Conservation (phyloP, 768 basidiomycete genomes). For the Collybia nuda region DNA sequence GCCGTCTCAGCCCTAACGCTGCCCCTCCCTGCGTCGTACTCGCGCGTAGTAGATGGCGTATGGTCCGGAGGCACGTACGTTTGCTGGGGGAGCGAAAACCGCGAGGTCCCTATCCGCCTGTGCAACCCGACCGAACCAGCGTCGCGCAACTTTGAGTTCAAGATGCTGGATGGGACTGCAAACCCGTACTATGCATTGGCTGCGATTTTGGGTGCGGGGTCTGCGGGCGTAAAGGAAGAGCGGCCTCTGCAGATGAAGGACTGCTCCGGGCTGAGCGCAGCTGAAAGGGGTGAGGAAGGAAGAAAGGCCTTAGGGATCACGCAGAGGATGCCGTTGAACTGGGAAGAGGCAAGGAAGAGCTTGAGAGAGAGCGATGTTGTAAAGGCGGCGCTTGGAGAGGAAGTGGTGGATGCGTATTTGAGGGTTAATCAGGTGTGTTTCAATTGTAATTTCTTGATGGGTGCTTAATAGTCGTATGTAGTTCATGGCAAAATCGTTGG, state of each 20-base stretch:
- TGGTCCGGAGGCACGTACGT: conserved; percentile 75
- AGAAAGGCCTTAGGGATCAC: conserved; percentile 45
- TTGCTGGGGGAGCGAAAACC: conserved; percentile 68
- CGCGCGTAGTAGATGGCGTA: conserved; percentile 62
- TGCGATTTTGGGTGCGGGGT: conserved; percentile 52
- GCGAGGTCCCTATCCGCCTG: conserved; percentile 63
- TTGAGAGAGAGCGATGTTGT: conserved; percentile 31
- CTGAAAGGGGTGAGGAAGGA: conserved; percentile 43
- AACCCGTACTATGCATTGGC: conserved; percentile 62
- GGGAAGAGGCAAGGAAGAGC: conserved; percentile 45
- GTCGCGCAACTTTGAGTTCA: conserved; percentile 63
- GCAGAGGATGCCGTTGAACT: conserved; percentile 46
- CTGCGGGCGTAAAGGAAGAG: conserved; percentile 42
- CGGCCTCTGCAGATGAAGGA: conserved; percentile 36
- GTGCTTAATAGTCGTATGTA: no score
- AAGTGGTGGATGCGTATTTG: conserved; percentile 48
- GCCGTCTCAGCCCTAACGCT: conserved; percentile 58
- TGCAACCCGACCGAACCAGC: conserved; percentile 45
- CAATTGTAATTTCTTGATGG: no score
- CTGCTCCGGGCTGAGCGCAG: conserved; percentile 32
- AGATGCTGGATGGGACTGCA: conserved; percentile 60
- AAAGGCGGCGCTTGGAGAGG: conserved; percentile 30
- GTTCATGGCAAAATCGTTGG: no score
- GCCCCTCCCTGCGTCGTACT: conserved; percentile 61
- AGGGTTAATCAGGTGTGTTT: conserved; percentile 45